Conservation (phyloP, 768 basidiomycete species). For the Tricholoma sp. region DNA sequence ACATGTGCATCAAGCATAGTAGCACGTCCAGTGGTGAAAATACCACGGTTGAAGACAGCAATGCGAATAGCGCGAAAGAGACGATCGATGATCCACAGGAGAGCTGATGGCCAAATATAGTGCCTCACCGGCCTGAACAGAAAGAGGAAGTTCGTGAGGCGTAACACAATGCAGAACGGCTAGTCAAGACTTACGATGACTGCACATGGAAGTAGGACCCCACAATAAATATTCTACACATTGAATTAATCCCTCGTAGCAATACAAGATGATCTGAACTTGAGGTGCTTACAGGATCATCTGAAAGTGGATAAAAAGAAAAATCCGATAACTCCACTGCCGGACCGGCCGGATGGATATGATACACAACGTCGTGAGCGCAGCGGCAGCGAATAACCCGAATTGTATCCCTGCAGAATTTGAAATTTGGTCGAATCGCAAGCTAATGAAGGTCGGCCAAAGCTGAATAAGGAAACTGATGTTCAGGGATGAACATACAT, state of each 20-base stretch:
- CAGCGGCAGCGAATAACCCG: constrained; percentile 29
- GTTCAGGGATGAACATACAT: neutral
- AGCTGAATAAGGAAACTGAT: neutral
- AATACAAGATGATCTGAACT: too few relatives aligned
- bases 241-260: neutral
- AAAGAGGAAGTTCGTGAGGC: neutral
- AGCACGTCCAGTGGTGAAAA: constrained; percentile 22
- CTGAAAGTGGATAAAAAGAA: constrained; percentile 44
- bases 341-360: constrained; percentile 47
- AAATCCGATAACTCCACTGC: constrained; percentile 42
- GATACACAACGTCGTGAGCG: constrained; percentile 40
- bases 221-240: neutral
- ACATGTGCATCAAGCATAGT: constrained; percentile 28
- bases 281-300: constrained; percentile 27
- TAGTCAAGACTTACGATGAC: neutral
- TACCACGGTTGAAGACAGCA: constrained; percentile 34
- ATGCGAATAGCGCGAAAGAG: constrained; percentile 38
- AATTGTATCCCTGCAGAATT: constrained; percentile 25
- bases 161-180: too few relatives aligned
- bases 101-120: constrained; percentile 39
- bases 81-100: constrained; percentile 51
- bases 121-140: neutral
- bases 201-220: constrained; percentile 1
- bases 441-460: constrained; percentile 3
- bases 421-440: neutral